Evolutionary conservation across 371 early-diverging fungal species (phyloP), one percentile per base, ranked within the genome.

Genomic region (Rhizopus sp.): DNA sequence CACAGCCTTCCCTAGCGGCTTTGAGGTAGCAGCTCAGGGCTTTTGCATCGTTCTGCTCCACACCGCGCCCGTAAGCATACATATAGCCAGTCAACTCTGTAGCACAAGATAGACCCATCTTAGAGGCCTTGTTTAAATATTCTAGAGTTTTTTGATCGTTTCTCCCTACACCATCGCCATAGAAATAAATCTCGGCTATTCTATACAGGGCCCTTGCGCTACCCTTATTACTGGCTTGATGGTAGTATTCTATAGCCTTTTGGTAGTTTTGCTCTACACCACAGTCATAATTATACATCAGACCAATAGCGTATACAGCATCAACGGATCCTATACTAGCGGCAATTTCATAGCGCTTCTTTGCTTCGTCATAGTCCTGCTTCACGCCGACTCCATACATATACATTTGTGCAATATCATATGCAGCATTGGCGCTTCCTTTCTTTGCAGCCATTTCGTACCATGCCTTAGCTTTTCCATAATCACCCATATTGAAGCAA

Each of bases 211-310:
- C 31, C 15, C 15, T 23, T 23, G 23, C 23, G 2, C 23, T 23
- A 23, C 23, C 23, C 23, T 23, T 23, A 23, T 3, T 32, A 50
- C 35, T 0, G n/a, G n/a, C 33, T 35, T 50, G 35, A 15, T n/a
- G 34, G 16, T 50, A 16, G 16, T 35, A 50, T 16, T 29, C 17
- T 9, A 55, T 6, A 0, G 55, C 55, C 10, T 23, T 44, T 46
- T 45, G 34, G 35, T 55, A 46, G 12, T 44, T 55, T 55, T 29
- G 16, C 1, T 55, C 55, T 6, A 55, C 47, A 7, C 55, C 55
- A 7, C 16, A 46, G 7, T 47, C 55, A 23, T 37, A 37, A 16
- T 55, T 33, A 34, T 55, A 40, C 16, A 31, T 29, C 12, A 10
- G 12, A 4, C 30, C 23, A 54, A 42, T 44, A 5, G n/a, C 33